Percentiles rank a stretch among this genome's conserved stretches.
These are phyloP conservation scores for Vaccinium myrtillus DNA, from an alignment of 148 eudicot species.

Conservation along the genomic window DNA sequence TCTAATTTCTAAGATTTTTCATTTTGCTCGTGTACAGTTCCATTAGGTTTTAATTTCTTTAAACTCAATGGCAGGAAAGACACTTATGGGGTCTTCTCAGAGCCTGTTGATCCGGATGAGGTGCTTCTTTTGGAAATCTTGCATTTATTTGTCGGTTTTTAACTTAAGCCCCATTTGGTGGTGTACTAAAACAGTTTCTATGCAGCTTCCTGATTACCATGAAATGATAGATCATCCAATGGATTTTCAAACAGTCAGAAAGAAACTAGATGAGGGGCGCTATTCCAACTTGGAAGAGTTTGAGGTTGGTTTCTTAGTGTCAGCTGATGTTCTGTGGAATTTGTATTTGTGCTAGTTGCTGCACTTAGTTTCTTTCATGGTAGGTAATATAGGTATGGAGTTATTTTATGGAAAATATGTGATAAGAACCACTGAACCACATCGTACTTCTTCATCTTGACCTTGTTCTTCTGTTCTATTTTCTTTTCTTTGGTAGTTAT, in stretches of 20 bases:
- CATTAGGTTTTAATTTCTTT: conserved; percentile 12
- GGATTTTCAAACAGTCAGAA: conserved; percentile 84
- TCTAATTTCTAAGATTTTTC: conserved; percentile 11
- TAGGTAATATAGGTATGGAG: not conserved
- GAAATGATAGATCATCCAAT: conserved; percentile 74
- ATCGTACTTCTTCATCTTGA: not conserved
- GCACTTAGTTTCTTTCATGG: not conserved
- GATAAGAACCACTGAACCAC: not conserved
- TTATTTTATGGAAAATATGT: not conserved
- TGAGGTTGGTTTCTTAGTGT: conserved; percentile 53
- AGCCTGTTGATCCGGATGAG: conserved; percentile 90
- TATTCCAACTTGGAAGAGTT: conserved; percentile 67
- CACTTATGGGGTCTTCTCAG: conserved; percentile 81
- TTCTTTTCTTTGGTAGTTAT: not conserved
- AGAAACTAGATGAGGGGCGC: conserved; percentile 48
- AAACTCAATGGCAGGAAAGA: conserved; percentile 65
- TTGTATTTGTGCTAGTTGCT: not conserved
- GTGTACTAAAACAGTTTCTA: conserved; percentile 18
- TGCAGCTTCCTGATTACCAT: conserved; percentile 86
- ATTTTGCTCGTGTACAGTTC: conserved; percentile 16
- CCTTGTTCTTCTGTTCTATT: not conserved
- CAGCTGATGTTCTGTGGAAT: no score
- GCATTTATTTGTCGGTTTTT: conserved; percentile 9
- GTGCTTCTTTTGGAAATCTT: conserved; percentile 33
- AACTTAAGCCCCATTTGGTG: not conserved